phyloP scores from a whole-genome alignment of 306 rosid species.

The Hippophae gyantsensis region DNA sequence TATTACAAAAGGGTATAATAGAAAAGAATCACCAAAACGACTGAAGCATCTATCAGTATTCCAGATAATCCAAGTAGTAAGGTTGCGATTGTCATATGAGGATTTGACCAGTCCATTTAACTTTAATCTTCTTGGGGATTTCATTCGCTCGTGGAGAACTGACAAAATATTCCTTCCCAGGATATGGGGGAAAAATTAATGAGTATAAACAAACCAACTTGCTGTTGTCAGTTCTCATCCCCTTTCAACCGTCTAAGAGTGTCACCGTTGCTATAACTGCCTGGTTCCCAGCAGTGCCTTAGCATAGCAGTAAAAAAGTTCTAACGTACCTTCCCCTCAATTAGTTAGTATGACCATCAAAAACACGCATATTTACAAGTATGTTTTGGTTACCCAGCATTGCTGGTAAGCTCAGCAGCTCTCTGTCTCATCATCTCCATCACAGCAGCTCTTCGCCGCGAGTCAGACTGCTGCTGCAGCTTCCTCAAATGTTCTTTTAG shows the following conservation, averaged over 20 bases:
- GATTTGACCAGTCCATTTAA: conserved; percentile 22
- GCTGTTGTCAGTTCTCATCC: conserved; percentile 26
- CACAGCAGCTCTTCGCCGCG: conserved; percentile 93
- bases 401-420: conserved; percentile 90
- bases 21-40: conserved; percentile 50
- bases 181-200: neutral
- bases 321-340: too few species aligned
- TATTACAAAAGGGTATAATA: conserved; percentile 32
- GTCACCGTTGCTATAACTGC: conserved; percentile 21
- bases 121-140: conserved; percentile 9
- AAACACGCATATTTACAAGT: conserved; percentile 25
- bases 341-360: conserved; percentile 17
- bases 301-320: conserved; percentile 13
- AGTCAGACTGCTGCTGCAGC: conserved; percentile 96
- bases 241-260: conserved; percentile 26
- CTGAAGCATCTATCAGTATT: conserved; percentile 13
- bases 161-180: conserved; percentile 11
- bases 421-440: conserved; percentile 99
- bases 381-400: conserved; percentile 43
- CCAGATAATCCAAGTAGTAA: conserved; percentile 21
- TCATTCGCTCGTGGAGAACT: conserved; percentile 15
- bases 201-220: conserved; percentile 28
- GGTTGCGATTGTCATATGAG: conserved; percentile 18
- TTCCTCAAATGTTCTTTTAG: conserved; percentile 85
- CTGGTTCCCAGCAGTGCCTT: conserved; percentile 24